Conservation (phyloP, 192 early-diverging fungal genomes). For the Kickxella alabastrina region DNA sequence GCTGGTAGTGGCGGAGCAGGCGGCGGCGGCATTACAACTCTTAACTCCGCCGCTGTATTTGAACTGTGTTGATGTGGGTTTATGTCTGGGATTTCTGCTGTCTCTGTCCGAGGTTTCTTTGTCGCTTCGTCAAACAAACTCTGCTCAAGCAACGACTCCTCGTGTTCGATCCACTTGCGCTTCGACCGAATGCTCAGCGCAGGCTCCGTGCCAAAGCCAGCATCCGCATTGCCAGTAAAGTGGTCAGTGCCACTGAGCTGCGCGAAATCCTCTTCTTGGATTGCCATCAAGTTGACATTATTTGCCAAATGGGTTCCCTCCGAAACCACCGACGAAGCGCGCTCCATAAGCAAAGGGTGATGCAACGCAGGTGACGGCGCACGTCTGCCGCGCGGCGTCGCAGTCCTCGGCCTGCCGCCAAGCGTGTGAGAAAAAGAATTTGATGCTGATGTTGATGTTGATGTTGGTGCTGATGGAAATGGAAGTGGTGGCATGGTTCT, state of each 20-base stretch:
- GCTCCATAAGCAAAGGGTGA: not conserved
- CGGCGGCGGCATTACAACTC: not conserved
- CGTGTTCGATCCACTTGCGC: conserved; percentile 4
- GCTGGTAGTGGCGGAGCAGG: not conserved
- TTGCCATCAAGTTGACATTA: conserved; percentile 20
- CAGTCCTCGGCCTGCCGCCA: not conserved
- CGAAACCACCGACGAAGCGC: conserved; percentile 17
- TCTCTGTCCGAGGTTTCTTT: conserved; percentile 5
- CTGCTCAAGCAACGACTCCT: too few species aligned
- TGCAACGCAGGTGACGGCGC: not conserved
- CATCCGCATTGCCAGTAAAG: not conserved
- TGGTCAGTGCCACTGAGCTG: too few species aligned
- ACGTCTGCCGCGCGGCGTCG: conserved; percentile 4
- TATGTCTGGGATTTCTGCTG: not conserved
- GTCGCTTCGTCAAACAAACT: not conserved
- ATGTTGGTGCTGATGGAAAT: too few species aligned
- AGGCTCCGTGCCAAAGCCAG: too few species aligned
- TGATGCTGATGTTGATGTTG: too few species aligned
- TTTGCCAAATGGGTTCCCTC: conserved; percentile 22
- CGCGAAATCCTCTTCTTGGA: too few species aligned
- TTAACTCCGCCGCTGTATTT: not conserved
- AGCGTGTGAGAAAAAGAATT: too few species aligned
- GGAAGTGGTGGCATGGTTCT: too few species aligned
- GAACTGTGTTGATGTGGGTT: too few species aligned
- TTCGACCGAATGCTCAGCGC: not conserved